phyloP scores from a whole-genome alignment of 2,329 filamentous ascomycete species.

The Hypomyces perniciosus region DNA sequence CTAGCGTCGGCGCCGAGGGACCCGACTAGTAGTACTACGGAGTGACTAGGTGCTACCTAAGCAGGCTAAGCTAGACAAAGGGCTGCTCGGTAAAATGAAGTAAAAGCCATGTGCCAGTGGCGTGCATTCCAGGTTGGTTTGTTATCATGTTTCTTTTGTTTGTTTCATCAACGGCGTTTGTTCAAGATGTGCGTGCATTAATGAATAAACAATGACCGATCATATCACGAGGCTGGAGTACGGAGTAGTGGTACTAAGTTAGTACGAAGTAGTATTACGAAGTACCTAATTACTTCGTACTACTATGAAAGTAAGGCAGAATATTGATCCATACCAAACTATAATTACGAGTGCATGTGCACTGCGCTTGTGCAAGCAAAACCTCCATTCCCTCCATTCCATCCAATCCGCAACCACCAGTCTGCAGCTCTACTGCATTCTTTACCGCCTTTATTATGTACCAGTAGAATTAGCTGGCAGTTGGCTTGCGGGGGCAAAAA shows the following conservation, averaged over 20 bases:
- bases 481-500: conserved; percentile 1
- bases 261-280: not conserved
- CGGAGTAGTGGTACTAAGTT: not conserved
- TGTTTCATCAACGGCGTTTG: not conserved
- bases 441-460: conserved; percentile 10
- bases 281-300: not conserved
- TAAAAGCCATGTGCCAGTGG: too few species aligned
- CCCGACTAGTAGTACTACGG: too few species aligned
- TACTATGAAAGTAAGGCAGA: too few species aligned
- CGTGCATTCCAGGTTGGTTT: too few species aligned
- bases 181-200: not conserved
- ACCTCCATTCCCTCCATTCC: not conserved
- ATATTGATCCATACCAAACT: too few species aligned
- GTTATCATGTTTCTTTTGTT: not conserved
- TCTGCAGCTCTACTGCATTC: not conserved
- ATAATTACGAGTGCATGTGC: too few species aligned
- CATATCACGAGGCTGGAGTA: not conserved
- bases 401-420: not conserved
- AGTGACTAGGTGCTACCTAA: too few species aligned
- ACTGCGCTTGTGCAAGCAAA: not conserved
- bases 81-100: too few species aligned
- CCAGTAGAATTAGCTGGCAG: not conserved
- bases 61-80: too few species aligned
- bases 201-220: conserved; percentile 4
- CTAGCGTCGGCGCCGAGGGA: too few species aligned